Conservation (phyloP, 805 yeast species). For the Hagleromyces aurorensis region DNA sequence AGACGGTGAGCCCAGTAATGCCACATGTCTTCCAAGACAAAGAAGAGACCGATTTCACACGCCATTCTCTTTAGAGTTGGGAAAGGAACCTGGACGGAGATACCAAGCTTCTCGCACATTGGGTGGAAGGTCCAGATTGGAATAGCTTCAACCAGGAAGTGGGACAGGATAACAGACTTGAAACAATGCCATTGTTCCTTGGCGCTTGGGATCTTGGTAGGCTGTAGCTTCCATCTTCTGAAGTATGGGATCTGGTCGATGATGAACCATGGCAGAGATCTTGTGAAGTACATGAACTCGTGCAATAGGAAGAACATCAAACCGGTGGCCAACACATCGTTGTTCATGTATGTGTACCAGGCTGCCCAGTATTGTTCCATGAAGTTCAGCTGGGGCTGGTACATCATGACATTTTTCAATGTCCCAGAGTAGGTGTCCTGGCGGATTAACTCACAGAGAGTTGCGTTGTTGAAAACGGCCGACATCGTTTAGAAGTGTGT, state of each 20-base stretch:
- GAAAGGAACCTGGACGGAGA: slow-evolving; percentile 75
- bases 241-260: slow-evolving; percentile 82
- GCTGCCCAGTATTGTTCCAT: slow-evolving; percentile 81
- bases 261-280: slow-evolving; percentile 88
- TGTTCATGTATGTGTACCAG: slow-evolving; percentile 76
- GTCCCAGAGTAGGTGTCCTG: slow-evolving; percentile 30
- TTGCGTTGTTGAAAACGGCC: slow-evolving; percentile 29
- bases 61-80: slow-evolving; percentile 55
- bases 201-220: slow-evolving; percentile 67
- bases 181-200: slow-evolving; percentile 91
- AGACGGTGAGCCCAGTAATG: slow-evolving; percentile 93
- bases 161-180: slow-evolving; percentile 75
- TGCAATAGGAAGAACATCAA: slow-evolving; percentile 72
- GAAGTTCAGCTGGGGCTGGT: slow-evolving; percentile 39
- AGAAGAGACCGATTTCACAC: slow-evolving; percentile 66
- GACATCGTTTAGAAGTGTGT: slow-evolving; percentile 25
- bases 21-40: slow-evolving; percentile 89
- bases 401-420: slow-evolving; percentile 30
- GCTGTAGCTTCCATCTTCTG: slow-evolving; percentile 83
- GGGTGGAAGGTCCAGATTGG: slow-evolving; percentile 98
- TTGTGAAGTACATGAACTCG: slow-evolving; percentile 84
- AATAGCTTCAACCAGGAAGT: slow-evolving; percentile 86
- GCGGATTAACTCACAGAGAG: slow-evolving; percentile 23
- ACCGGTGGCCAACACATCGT: slow-evolving; percentile 91
- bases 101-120: slow-evolving; percentile 72